Conservation (phyloP, 2,329 filamentous ascomycete genomes). For the Chalaropsis ovoidea region DNA sequence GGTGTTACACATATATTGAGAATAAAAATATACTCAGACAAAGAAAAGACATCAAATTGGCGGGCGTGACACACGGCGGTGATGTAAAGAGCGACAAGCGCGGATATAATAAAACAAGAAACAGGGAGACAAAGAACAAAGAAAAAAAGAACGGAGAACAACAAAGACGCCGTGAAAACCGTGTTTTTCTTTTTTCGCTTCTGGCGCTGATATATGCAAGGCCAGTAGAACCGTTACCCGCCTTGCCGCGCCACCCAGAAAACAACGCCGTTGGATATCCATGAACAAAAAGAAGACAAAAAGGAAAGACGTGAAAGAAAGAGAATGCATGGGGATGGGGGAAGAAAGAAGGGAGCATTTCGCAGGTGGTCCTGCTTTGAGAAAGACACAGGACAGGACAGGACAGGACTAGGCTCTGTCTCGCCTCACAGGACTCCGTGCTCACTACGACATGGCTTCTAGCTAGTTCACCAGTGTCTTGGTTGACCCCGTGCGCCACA, state of each 20-base stretch:
- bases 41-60: too few relatives aligned
- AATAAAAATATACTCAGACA: too few relatives aligned
- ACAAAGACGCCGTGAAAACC: background rate
- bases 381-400: too few relatives aligned
- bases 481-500: background rate
- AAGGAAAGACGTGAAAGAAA: background rate
- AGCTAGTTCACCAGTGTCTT: slow-evolving; percentile 14
- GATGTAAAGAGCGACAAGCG: too few relatives aligned
- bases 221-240: background rate
- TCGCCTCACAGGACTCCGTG: background rate
- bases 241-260: background rate
- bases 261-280: slow-evolving; percentile 11
- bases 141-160: slow-evolving; percentile 24
- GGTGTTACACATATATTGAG: too few relatives aligned
- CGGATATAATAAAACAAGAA: too few relatives aligned
- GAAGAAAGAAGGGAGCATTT: background rate
- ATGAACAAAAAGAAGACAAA: background rate
- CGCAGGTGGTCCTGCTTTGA: too few relatives aligned
- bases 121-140: slow-evolving; percentile 23
- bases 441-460: slow-evolving; percentile 4
- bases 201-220: background rate
- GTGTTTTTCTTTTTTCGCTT: too few relatives aligned
- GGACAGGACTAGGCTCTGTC: too few relatives aligned
- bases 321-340: slow-evolving; percentile 2
- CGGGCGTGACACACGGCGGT: too few relatives aligned